phyloP scores from a whole-genome alignment of 345 rosid species.

The Crucihimalaya himalaica region DNA sequence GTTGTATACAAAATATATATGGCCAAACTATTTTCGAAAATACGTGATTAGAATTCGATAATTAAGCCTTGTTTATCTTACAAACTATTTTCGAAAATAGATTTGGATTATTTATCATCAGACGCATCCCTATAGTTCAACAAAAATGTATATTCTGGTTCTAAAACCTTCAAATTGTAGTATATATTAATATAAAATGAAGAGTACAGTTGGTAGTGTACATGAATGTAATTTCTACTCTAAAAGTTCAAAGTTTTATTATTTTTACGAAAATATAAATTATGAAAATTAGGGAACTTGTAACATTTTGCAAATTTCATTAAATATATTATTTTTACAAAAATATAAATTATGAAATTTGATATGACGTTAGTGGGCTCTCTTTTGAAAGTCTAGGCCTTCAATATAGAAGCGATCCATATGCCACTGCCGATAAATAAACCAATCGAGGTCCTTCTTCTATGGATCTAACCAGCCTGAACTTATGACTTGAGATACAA shows the following conservation, averaged over 20 bases:
- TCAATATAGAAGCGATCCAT: background rate
- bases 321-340: background rate
- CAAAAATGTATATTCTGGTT: background rate
- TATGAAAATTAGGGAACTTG: background rate
- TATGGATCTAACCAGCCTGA: background rate
- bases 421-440: background rate
- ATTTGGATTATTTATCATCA: background rate
- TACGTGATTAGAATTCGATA: background rate
- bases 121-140: background rate
- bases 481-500: background rate
- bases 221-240: background rate
- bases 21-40: background rate
- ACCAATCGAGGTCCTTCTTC: background rate
- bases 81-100: background rate
- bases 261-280: too few relatives aligned
- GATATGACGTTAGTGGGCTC: slow-evolving; percentile 12
- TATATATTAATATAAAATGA: background rate
- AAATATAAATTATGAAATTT: background rate
- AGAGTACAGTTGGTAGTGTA: background rate
- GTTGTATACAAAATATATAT: background rate
- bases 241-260: background rate
- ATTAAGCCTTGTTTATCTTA: slow-evolving; percentile 1
- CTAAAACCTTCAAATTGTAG: background rate
- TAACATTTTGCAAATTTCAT: background rate
- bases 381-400: background rate